A percentile compares a stretch with the other conserved stretches of the same genome.
phyloP scores from a whole-genome alignment of 108 stramenopile species.

The Nitzschia sp. region DNA sequence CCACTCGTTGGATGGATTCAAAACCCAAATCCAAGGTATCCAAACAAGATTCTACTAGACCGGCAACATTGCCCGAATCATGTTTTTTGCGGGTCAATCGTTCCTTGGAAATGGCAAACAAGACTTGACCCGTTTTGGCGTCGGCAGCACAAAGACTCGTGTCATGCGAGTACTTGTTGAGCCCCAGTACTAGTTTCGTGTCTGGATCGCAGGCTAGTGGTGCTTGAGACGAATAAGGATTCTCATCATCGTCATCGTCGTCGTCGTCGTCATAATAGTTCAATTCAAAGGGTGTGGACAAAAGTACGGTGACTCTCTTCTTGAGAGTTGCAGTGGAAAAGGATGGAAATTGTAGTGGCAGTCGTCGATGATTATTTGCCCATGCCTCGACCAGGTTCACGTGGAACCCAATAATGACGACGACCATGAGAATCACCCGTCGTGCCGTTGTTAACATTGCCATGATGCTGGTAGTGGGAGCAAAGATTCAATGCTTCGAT shows the following conservation, averaged over 20 bases:
- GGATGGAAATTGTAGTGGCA: no score
- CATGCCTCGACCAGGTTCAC: no score
- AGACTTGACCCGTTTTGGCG: slow-evolving; percentile 70
- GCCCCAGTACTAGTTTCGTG: slow-evolving; percentile 80
- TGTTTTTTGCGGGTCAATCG: slow-evolving; percentile 84
- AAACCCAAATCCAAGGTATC: slow-evolving; percentile 73
- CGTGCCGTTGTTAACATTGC: no score
- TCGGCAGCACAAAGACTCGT: slow-evolving; percentile 85
- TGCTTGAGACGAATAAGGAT: slow-evolving; percentile 42
- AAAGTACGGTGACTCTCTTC: neutral
- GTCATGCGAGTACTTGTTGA: slow-evolving; percentile 96
- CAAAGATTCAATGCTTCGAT: no score
- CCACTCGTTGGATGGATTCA: slow-evolving; percentile 77
- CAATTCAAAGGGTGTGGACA: slow-evolving; percentile 80
- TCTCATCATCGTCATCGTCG: slow-evolving; percentile 33
- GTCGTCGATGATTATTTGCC: no score
- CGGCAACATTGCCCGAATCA: slow-evolving; percentile 86
- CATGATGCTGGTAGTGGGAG: no score
- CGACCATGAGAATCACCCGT: no score
- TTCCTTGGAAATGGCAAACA: slow-evolving; percentile 92
- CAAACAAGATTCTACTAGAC: slow-evolving; percentile 79
- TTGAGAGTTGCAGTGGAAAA: neutral
- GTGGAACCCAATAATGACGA: no score
- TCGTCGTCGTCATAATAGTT: slow-evolving; percentile 61
- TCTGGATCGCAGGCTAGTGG: slow-evolving; percentile 51